phyloP scores from a whole-genome alignment of 192 early-diverging fungal species.

The Coemansia sp. region DNA sequence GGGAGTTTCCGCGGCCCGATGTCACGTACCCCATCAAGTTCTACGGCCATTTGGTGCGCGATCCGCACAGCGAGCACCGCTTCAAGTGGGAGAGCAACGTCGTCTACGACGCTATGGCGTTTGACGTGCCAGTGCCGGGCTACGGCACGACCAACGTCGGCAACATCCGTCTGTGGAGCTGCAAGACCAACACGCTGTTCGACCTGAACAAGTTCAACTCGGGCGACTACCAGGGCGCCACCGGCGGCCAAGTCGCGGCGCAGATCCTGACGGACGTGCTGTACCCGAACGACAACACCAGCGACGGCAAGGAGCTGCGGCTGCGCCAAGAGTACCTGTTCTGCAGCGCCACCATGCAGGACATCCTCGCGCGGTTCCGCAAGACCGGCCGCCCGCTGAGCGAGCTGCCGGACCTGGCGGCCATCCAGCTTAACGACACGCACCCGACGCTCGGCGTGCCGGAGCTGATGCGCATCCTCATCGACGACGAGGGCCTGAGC shows the following conservation, averaged over 20 bases:
- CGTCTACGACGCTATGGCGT: constrained; percentile 89
- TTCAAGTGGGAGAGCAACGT: constrained; percentile 87
- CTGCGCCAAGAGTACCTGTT: constrained; percentile 99
- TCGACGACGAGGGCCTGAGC: constrained; percentile 86
- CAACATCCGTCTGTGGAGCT: constrained; percentile 97
- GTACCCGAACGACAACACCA: constrained; percentile 99
- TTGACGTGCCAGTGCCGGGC: constrained; percentile 97
- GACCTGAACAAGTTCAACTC: constrained; percentile 86
- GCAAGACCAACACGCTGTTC: constrained; percentile 89
- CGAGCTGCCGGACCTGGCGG: constrained; percentile 91
- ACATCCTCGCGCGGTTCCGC: constrained; percentile 94
- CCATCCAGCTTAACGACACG: constrained; percentile 98
- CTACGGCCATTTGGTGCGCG: constrained; percentile 84
- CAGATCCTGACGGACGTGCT: constrained; percentile 94
- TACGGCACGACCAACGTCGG: constrained; percentile 93
- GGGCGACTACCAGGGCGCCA: constrained; percentile 92
- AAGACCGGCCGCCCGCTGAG: constrained; percentile 80
- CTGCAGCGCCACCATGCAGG: constrained; percentile 87
- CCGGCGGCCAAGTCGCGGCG: constrained; percentile 89
- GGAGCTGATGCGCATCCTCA: constrained; percentile 90
- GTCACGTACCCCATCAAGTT: constrained; percentile 90
- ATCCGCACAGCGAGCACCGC: constrained; percentile 68
- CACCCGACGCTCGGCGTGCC: constrained; percentile 95
- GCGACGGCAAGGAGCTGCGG: constrained; percentile 94
- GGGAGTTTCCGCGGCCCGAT: constrained; percentile 95